Evolutionary conservation across 2,329 filamentous ascomycete species (phyloP), one percentile per base, ranked within the genome.

Genomic region (Exophiala aquamarina): DNA sequence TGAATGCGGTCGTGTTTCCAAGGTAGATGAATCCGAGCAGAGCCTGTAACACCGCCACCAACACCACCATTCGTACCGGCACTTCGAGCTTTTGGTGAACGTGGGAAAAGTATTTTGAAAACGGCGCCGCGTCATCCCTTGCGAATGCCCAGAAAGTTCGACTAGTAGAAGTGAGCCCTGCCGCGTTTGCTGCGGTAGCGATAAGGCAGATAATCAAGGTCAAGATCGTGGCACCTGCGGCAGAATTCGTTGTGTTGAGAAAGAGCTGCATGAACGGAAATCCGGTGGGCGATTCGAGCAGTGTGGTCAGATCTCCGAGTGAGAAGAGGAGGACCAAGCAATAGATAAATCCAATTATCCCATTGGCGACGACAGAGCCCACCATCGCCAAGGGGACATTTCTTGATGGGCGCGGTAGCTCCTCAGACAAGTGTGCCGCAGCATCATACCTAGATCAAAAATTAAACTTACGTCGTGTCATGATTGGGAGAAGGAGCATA

Each of bases 181-280:
- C 60, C 28, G 67, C 61, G 47, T 57, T 55, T 33, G 58, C 56
- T 38, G 50, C 59, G 11, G 50, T 55, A 7, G 59, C 52, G 8
- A 62, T 58, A 19, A 67, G 32, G 34, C 63, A 59, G 19, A 68
- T 50, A 20, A 68, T 57, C 11, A 59, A 42, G 2, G 59, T 56
- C 55, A 67, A 59, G 14, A 60, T 53, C 29, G 54, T 61, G 10
- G 65, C 60, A 11, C 57, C 66, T 2, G 54, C 59, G 2, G 45
- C 31, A 23, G 52, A 58, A 14, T 61, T 40, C 6, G 66, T 68
- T 11, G 59, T 58, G 19, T 63, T 62, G 50, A 55, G 60, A 44
- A 67, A 67, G 36, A 68, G 51, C 36, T 73, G 68, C 56, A 73
- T 71, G 38, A 70, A 71, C 0, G 70, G 70, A 10, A 71, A 72